Base-by-base conservation (phyloP, 2,329 filamentous ascomycete species). In the Paecilomyces sp. region DNA sequence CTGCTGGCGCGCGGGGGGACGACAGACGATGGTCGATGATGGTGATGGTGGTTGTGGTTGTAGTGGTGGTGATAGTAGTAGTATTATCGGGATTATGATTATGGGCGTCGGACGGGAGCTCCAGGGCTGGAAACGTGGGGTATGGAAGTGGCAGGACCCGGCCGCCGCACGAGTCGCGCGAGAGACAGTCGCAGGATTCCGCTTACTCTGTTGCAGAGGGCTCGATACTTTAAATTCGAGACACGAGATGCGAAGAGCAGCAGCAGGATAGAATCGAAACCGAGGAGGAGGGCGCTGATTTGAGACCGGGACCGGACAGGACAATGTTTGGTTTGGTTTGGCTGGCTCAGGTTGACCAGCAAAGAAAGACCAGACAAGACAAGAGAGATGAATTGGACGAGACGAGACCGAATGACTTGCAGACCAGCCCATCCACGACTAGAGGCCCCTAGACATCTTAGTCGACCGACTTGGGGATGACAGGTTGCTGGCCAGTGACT, bases 1-100 rank as follows among this genome's bases (percentile, higher is more conserved):
- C 63, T 65, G 63, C 65, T 62, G 63, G 33, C 56, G 50, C 41
- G 56, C 30, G 63, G 6, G 41, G 8, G 65, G 63, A 62, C 60
- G 60, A 61, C 59, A 62, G 57, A 65, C 59, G 53, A 54, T 57
- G 61, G 60, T 61, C 8, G 33, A 57, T 55, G 18, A 31, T 57
- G 55, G 41, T 50, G 31, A 12, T 33, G 31, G 31, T 33, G 31
- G 11, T 33, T 57, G 65, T 59, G 53, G 53, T 22, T 22, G 22
- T 57, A 61, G 59, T 61, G 33, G 58, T 56, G 18, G 34, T 57
- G 34, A 50, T 57, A 28, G 25, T 6, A 28, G 25, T 28, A 28
- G 25, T 28, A 28, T 28, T 28, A 28, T 28, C 25, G 25, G 6
- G 3, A 28, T 28, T 28, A 28, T 22, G 22, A 22, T 28, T 28